Percentiles rank a stretch among this genome's conserved stretches.
These are phyloP conservation scores for Solanum stenotomum DNA, from an alignment of 257 asterid genomes.

Conservation along the genomic window DNA sequence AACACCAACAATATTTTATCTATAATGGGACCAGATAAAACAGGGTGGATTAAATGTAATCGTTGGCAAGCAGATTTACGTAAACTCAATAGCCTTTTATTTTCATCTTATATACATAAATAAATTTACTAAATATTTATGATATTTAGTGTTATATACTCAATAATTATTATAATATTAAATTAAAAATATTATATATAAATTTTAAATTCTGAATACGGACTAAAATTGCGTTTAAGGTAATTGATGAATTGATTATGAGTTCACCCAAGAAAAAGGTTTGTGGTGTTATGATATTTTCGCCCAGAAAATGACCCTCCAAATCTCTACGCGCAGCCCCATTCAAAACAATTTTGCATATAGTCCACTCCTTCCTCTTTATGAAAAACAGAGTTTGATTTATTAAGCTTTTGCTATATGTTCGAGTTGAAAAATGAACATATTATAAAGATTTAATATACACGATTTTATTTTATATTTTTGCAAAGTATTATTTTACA, in stretches of 20 bases:
- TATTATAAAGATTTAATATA: too few species aligned
- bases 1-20: not conserved
- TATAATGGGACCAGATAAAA: not conserved
- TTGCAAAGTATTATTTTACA: too few species aligned
- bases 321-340: not conserved
- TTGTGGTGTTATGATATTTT: not conserved
- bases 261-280: not conserved
- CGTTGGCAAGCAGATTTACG: not conserved
- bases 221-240: not conserved
- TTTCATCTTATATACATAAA: not conserved
- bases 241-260: not conserved
- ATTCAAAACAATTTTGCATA: not conserved
- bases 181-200: not conserved
- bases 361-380: not conserved
- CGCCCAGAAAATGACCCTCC: not conserved
- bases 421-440: too few species aligned
- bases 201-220: not conserved
- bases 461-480: rapidly evolving
- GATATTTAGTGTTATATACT: not conserved
- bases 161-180: not conserved
- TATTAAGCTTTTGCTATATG: not conserved
- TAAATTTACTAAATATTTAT: not conserved
- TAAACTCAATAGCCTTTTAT: not conserved
- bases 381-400: too few species aligned
- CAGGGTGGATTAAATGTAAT: not conserved